phyloP scores from a whole-genome alignment of 2,329 filamentous ascomycete genomes.

The Penicillium aurantiogriseum region DNA sequence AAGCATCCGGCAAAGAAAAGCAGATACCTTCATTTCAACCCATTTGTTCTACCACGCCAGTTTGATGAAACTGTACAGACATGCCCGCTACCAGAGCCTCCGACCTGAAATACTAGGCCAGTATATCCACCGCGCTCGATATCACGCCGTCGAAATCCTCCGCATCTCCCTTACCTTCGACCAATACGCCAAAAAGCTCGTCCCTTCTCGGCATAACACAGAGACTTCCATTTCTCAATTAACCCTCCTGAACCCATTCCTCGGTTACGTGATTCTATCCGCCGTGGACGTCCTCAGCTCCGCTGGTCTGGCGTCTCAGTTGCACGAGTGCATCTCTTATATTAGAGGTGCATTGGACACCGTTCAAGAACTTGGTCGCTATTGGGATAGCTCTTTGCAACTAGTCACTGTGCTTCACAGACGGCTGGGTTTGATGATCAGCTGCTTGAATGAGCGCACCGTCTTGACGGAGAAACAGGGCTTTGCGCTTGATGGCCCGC shows the following conservation, averaged over 20 bases:
- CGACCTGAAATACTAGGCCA: conserved; percentile 43
- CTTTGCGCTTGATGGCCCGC: conserved; percentile 37
- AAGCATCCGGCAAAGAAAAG: conserved; percentile 53
- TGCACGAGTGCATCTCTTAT: conserved; percentile 55
- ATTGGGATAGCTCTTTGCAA: conserved; percentile 59
- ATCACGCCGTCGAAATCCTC: conserved; percentile 55
- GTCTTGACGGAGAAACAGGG: conserved; percentile 34
- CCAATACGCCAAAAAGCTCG: conserved; percentile 25
- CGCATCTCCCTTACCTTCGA: conserved; percentile 39
- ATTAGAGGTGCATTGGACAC: conserved; percentile 55
- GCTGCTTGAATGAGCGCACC: conserved; percentile 36
- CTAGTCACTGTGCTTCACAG: conserved; percentile 52
- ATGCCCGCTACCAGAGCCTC: conserved; percentile 50
- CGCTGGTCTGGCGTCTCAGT: conserved; percentile 53
- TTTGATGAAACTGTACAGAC: conserved; percentile 64
- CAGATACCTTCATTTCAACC: conserved; percentile 61
- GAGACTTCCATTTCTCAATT: conserved; percentile 30
- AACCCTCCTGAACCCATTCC: conserved; percentile 58
- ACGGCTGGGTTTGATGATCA: conserved; percentile 47
- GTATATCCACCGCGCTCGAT: conserved; percentile 50
- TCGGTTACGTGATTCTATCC: conserved; percentile 61
- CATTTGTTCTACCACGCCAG: conserved; percentile 67
- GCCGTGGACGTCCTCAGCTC: conserved; percentile 67
- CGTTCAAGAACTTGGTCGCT: conserved; percentile 55
- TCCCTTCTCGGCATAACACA: conserved; percentile 18